These are phyloP conservation scores for Plasmodium fragile DNA, from an alignment of 169 alveolate genomes.

Conservation along the genomic window DNA sequence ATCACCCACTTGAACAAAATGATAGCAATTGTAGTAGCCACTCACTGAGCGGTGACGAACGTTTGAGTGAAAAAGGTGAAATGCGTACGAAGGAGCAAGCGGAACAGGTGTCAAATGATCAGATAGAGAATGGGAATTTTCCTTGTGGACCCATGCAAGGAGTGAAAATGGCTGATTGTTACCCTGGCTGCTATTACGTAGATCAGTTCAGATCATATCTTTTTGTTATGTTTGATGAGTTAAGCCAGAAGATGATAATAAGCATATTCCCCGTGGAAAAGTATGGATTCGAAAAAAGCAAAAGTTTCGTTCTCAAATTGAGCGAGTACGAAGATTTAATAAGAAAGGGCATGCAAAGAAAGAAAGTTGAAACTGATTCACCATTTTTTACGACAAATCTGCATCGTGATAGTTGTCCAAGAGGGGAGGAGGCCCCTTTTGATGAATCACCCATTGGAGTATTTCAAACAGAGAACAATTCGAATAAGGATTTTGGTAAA, in stretches of 20 bases:
- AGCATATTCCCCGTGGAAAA: constrained; percentile 31
- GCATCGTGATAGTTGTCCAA: not conserved
- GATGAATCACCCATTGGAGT: not conserved
- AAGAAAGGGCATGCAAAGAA: constrained; percentile 17
- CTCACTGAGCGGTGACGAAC: not conserved
- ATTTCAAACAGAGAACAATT: not conserved
- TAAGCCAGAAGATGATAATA: constrained; percentile 18
- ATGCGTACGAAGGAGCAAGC: not conserved
- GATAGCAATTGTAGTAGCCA: not conserved
- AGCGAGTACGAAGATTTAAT: constrained; percentile 45
- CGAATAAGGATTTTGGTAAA: not conserved
- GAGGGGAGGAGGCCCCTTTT: not conserved
- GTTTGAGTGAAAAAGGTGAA: not conserved
- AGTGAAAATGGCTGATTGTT: not conserved
- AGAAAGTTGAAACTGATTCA: not conserved
- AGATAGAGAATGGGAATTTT: not conserved
- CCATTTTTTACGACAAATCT: not conserved
- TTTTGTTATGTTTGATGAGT: constrained; percentile 29
- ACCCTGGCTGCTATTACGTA: constrained; percentile 44
- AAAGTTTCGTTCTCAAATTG: constrained; percentile 3
- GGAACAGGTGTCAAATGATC: not conserved
- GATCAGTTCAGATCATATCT: constrained; percentile 29
- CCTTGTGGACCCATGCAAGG: no score
- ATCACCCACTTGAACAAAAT: not conserved
- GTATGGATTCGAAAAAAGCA: constrained; percentile 29